Percentiles rank a stretch among this genome's conserved stretches.
Evolutionary conservation across 306 rosid species (phyloP).

Genomic region (Crotalaria pallida): DNA sequence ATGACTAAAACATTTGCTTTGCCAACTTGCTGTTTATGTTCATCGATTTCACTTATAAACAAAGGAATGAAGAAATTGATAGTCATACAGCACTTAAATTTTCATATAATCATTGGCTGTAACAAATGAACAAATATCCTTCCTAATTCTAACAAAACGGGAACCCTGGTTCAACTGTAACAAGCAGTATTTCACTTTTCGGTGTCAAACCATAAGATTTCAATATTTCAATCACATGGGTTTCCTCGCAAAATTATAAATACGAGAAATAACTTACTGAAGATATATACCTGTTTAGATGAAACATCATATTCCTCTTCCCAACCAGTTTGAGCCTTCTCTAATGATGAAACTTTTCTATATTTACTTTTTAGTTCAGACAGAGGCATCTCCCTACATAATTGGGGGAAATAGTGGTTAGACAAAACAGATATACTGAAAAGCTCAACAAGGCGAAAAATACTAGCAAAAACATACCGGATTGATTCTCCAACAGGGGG

Average conservation of each 20-base stretch:
- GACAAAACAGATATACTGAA: conserved; percentile 11
- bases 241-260: conserved; percentile 8
- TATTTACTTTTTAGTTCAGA: conserved; percentile 81
- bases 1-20: neutral
- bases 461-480: conserved; percentile 47
- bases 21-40: neutral
- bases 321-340: conserved; percentile 88
- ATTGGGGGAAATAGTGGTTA: conserved; percentile 1
- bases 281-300: conserved; percentile 79
- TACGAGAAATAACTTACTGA: conserved; percentile 7
- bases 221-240: neutral
- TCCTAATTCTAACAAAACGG: neutral
- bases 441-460: neutral
- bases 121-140: neutral
- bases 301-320: conserved; percentile 86
- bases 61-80: neutral
- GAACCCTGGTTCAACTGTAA: neutral
- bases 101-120: neutral
- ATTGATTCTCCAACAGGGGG: conserved; percentile 96
- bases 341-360: conserved; percentile 70
- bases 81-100: neutral
- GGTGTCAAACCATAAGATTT: neutral
- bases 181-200: neutral
- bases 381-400: conserved; percentile 84
- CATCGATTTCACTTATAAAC: neutral